A percentile compares a stretch with the other conserved stretches of the same genome.
These are phyloP conservation scores for Rhizoclosmatium globosum DNA, from an alignment of 192 early-diverging fungal genomes.

Conservation along the genomic window DNA sequence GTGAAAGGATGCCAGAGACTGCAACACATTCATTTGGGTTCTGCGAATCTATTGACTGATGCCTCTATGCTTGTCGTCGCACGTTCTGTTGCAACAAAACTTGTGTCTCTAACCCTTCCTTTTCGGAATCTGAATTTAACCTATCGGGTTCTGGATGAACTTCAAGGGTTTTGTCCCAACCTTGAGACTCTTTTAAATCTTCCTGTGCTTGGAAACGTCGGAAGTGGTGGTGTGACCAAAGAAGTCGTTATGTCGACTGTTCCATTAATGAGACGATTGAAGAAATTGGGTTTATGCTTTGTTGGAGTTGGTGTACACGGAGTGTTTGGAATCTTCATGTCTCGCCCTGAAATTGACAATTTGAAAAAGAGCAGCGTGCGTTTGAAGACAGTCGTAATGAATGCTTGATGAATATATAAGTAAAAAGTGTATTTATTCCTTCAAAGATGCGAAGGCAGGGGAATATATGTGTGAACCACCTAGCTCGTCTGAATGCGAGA, in stretches of 20 bases:
- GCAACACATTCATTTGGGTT: slow-evolving; percentile 20
- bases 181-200: slow-evolving; percentile 28
- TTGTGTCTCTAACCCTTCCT: slow-evolving; percentile 26
- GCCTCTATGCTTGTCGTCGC: slow-evolving; percentile 32
- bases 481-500: no score
- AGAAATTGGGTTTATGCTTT: slow-evolving; percentile 26
- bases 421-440: neutral
- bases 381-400: slow-evolving; percentile 22
- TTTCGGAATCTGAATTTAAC: slow-evolving; percentile 27
- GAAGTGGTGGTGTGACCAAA: neutral
- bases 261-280: slow-evolving; percentile 19
- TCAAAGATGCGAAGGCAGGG: neutral
- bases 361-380: slow-evolving; percentile 19
- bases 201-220: neutral
- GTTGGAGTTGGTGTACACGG: neutral
- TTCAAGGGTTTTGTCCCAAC: slow-evolving; percentile 8
- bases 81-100: neutral
- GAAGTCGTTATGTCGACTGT: slow-evolving; percentile 3
- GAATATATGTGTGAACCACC: no score
- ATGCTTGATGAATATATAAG: slow-evolving; percentile 8
- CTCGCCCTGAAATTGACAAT: slow-evolving; percentile 10
- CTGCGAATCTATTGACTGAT: slow-evolving; percentile 21
- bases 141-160: slow-evolving; percentile 1
- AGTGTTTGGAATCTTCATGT: slow-evolving; percentile 24
- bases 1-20: slow-evolving; percentile 24